Percentiles rank a stretch among this genome's conserved stretches.
These are phyloP conservation scores for Alternaria consortialis DNA, from an alignment of 2,329 filamentous ascomycete genomes.

Conservation along the genomic window DNA sequence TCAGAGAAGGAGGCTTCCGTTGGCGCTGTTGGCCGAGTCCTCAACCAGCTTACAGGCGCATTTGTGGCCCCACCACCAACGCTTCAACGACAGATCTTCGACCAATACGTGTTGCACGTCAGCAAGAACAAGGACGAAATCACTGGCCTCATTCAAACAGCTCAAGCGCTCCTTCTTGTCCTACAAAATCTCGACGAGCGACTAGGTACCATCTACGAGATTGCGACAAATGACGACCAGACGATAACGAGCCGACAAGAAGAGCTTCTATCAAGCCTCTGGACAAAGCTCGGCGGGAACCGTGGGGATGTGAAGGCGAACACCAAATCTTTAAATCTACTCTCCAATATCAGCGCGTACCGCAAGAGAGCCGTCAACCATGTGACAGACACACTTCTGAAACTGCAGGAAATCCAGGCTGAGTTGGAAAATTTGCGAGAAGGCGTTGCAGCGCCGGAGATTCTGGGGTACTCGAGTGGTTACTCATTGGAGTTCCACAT, in stretches of 20 bases:
- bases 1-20: conserved; percentile 52
- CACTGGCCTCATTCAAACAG: conserved; percentile 71
- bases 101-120: conserved; percentile 80
- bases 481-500: conserved; percentile 77
- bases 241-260: conserved; percentile 67
- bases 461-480: conserved; percentile 61
- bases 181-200: conserved; percentile 74
- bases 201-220: conserved; percentile 73
- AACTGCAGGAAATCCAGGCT: conserved; percentile 76
- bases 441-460: conserved; percentile 71
- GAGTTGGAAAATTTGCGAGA: conserved; percentile 77
- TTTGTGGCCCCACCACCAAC: conserved; percentile 57
- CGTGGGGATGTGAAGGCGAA: conserved; percentile 67
- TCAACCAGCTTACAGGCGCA: conserved; percentile 62
- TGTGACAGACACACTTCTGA: conserved; percentile 74
- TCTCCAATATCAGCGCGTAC: conserved; percentile 72
- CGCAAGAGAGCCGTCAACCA: conserved; percentile 71
- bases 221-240: conserved; percentile 71
- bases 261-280: conserved; percentile 73
- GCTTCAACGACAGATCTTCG: conserved; percentile 64
- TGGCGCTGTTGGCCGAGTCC: conserved; percentile 54
- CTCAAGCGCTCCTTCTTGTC: conserved; percentile 71
- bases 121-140: conserved; percentile 75
- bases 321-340: conserved; percentile 69
- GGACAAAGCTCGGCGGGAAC: conserved; percentile 79